A percentile compares a stretch with the other conserved stretches of the same genome.
Conservation (phyloP, 2,329 filamentous ascomycete genomes). For the Arthrobotrys megalospora region DNA sequence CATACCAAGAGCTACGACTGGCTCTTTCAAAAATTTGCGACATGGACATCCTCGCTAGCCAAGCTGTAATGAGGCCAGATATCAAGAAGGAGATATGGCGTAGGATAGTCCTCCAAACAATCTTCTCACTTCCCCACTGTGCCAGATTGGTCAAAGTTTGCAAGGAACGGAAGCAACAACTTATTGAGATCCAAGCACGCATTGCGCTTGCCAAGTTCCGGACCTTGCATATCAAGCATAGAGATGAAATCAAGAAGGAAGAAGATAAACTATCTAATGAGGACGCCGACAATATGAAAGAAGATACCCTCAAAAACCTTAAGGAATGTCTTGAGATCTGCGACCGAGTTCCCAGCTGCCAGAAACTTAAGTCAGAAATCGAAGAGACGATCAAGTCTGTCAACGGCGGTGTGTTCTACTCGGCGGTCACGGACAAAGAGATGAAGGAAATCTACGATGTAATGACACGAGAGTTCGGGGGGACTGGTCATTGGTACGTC, state of each 20-base stretch:
- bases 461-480: conserved; percentile 71
- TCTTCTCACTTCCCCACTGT: neutral
- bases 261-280: conserved; percentile 32
- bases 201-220: conserved; percentile 29
- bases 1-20: conserved; percentile 41
- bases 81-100: conserved; percentile 1
- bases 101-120: neutral
- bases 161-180: conserved; percentile 21
- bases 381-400: conserved; percentile 70
- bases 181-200: conserved; percentile 40
- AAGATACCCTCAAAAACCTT: conserved; percentile 58
- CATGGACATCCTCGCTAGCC: conserved; percentile 32
- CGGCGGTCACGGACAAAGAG: conserved; percentile 70
- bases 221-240: conserved; percentile 6
- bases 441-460: conserved; percentile 70
- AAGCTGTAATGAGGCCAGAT: neutral
- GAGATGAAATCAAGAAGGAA: conserved; percentile 20
- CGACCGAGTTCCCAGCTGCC: conserved; percentile 44
- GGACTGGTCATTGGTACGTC: conserved; percentile 75
- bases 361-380: conserved; percentile 69
- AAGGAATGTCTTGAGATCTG: conserved; percentile 47
- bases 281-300: neutral
- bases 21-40: conserved; percentile 25
- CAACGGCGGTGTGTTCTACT: conserved; percentile 69
- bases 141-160: conserved; percentile 13